Evolutionary conservation across 2,329 filamentous ascomycete species (phyloP), one percentile per base, ranked within the genome.

Genomic region (Alternaria conjuncta): DNA sequence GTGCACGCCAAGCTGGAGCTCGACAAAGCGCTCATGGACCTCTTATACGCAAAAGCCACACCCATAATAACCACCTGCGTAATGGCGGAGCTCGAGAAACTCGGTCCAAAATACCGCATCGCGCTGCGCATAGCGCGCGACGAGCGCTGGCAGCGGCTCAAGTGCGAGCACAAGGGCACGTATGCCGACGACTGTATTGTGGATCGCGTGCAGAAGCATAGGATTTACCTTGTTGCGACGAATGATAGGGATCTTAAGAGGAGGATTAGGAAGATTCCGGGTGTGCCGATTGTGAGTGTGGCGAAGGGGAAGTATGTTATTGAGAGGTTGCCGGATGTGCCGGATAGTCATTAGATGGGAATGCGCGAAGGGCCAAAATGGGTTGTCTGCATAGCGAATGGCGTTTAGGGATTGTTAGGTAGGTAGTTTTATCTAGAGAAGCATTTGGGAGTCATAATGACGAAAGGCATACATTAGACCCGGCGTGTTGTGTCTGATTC

Each of bases 251-350:
- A 80, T 55, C 54, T 79, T 45, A 96, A 96, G 83, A 86, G 93
- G 76, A 85, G 94, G 61, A 86, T 97, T 73, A 86, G 94, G 67
- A 97, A 97, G 83, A 89, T 96, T 56, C 90, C 90, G 2, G 90
- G 90, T 80, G 89, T 92, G 61, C 90, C 90, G 25, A 88, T 92
- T 71, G 86, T 97, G 85, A 93, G 90, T 75, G 93, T 96, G 26
- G 92, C 91, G 6, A 88, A 92, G 75, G 93, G 92, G 49, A 97
- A 97, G 81, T 98, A 97, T 81, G 90, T 95, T 51, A 96, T 99
- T 75, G 96, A 98, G 85, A 88, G 94, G 73, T 82, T 97, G 66
- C 94, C 94, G 6, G 92, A 94, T 80, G 93, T 92, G 41, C 92
- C 92, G 32, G 90, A 94, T 70, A 88, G 74, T 50, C 46, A 71